Conservation (phyloP, 2,329 filamentous ascomycete species). For the Fusarium paranaense region DNA sequence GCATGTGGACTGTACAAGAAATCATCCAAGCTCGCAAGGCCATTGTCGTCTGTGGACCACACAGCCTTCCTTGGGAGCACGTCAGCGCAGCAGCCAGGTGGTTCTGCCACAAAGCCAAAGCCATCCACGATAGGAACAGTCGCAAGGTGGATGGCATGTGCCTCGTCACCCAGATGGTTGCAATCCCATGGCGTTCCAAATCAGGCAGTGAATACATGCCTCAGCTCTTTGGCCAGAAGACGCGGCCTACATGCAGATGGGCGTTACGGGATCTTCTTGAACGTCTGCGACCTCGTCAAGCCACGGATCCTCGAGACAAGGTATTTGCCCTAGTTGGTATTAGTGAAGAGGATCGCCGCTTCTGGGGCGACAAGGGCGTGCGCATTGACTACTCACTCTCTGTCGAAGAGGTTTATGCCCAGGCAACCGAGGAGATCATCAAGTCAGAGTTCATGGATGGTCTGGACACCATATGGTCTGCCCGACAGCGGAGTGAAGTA, state of each 20-base stretch:
- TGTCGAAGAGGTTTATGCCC: slow-evolving; percentile 17
- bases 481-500: slow-evolving; percentile 18
- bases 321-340: slow-evolving; percentile 30
- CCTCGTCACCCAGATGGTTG: slow-evolving; percentile 16
- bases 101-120: slow-evolving; percentile 23
- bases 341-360: slow-evolving; percentile 15
- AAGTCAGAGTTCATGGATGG: slow-evolving; percentile 1
- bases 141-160: slow-evolving; percentile 20
- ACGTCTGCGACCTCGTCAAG: slow-evolving; percentile 21
- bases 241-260: slow-evolving; percentile 25
- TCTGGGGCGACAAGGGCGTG: neutral
- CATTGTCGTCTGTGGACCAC: slow-evolving; percentile 19
- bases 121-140: neutral
- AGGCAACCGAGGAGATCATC: slow-evolving; percentile 30
- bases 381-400: slow-evolving; percentile 25
- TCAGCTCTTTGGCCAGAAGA: slow-evolving; percentile 3
- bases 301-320: slow-evolving; percentile 31
- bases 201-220: slow-evolving; percentile 16
- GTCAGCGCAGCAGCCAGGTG: slow-evolving; percentile 32
- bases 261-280: slow-evolving; percentile 22
- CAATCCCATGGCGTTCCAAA: slow-evolving; percentile 22
- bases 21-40: slow-evolving; percentile 36
- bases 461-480: slow-evolving; percentile 26
- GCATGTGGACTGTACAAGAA: slow-evolving; percentile 39
- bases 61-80: slow-evolving; percentile 19